Evolutionary conservation across 164 flowering plant species (phyloP).

Genomic region (Magnolia officinalis): DNA sequence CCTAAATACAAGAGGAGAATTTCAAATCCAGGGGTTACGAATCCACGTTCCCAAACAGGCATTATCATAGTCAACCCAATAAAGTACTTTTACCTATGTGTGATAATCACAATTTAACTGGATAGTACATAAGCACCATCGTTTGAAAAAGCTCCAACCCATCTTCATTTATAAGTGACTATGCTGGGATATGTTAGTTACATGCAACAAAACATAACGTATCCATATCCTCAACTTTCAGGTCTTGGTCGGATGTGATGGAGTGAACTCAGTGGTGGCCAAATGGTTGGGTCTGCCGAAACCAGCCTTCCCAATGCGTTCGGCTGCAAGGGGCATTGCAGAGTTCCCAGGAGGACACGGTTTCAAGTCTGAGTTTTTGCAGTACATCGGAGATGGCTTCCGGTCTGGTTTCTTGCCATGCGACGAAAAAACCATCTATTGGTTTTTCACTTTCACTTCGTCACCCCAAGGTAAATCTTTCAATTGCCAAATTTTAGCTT

Average conservation of each 20-base stretch:
- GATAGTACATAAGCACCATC: neutral
- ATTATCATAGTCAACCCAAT: no score
- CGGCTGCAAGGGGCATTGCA: conserved; percentile 36
- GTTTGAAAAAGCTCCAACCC: neutral
- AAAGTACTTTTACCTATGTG: no score
- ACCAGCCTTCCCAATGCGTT: conserved; percentile 32
- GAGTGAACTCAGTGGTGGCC: conserved; percentile 49
- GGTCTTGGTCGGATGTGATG: conserved; percentile 58
- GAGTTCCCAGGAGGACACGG: conserved; percentile 32
- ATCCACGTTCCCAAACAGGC: no score
- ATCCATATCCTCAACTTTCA: conserved; percentile 6
- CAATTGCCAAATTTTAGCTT: neutral
- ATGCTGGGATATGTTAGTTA: neutral
- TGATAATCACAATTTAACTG: neutral
- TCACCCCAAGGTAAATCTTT: conserved; percentile 24
- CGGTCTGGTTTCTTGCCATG: conserved; percentile 49
- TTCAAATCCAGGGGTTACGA: no score
- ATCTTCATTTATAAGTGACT: neutral
- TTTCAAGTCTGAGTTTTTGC: conserved; percentile 32
- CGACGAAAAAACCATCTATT: conserved; percentile 38
- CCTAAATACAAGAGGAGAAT: no score
- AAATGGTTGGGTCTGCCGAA: conserved; percentile 38
- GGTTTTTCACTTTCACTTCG: conserved; percentile 47
- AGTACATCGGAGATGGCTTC: conserved; percentile 40
- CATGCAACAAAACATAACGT: neutral